Evolutionary conservation across 2,329 filamentous ascomycete genomes (phyloP).

Genomic region (Paracorniculantispora psalliotae): DNA sequence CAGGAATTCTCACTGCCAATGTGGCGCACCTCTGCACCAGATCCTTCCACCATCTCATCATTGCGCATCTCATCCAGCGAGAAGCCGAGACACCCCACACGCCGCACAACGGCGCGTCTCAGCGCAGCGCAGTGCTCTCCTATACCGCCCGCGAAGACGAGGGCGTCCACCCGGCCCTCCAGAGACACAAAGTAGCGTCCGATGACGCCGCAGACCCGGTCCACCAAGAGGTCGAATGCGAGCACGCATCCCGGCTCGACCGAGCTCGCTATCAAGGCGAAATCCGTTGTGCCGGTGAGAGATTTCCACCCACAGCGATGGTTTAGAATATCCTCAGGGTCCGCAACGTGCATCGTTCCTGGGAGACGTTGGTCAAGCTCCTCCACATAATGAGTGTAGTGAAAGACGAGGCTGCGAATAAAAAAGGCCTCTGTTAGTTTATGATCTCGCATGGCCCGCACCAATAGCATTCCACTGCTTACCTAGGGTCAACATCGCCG

Average conservation of each 20-base stretch:
- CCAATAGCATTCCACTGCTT: constrained; percentile 21
- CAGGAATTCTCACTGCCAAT: too few relatives aligned
- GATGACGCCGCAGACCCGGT: constrained; percentile 69
- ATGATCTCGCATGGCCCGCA: too few relatives aligned
- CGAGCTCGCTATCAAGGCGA: constrained; percentile 61
- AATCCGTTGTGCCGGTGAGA: constrained; percentile 80
- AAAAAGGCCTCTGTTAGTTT: too few relatives aligned
- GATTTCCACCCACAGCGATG: constrained; percentile 80
- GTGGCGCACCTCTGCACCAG: neutral
- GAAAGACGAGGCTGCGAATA: constrained; percentile 80
- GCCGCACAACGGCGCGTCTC: constrained; percentile 58
- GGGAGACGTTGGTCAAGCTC: constrained; percentile 68
- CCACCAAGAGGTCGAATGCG: constrained; percentile 77
- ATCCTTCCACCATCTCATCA: neutral
- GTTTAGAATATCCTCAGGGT: constrained; percentile 84
- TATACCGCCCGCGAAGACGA: constrained; percentile 88
- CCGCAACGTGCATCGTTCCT: too few relatives aligned
- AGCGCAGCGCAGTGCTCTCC: constrained; percentile 72
- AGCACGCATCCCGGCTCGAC: constrained; percentile 54
- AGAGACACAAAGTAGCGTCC: constrained; percentile 77
- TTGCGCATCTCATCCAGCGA: constrained; percentile 50
- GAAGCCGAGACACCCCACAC: constrained; percentile 67
- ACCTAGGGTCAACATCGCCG: constrained; percentile 80
- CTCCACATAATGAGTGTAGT: constrained; percentile 82
- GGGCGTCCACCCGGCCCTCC: constrained; percentile 62